Percentiles rank a stretch among this genome's conserved stretches.
Evolutionary conservation across 2,329 filamentous ascomycete species (phyloP).

Genomic region (Paracamarosporium sp.): DNA sequence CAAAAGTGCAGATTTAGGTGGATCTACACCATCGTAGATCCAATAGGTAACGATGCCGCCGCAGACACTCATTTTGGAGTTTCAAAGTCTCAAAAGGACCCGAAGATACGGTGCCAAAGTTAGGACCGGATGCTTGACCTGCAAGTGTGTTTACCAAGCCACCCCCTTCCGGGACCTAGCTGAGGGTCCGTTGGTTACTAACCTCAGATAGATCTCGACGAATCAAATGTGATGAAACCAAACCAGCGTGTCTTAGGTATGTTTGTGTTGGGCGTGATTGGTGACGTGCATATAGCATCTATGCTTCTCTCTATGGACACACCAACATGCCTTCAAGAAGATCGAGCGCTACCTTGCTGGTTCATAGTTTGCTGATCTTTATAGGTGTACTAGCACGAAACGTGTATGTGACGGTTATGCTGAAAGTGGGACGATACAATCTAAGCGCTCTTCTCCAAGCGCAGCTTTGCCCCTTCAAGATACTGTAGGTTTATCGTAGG

Average conservation of each 20-base stretch:
- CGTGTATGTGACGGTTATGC: constrained; percentile 37
- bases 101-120: constrained; percentile 19
- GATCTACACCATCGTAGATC: background rate
- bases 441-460: constrained; percentile 2
- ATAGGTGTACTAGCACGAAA: constrained; percentile 34
- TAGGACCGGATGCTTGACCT: constrained; percentile 21
- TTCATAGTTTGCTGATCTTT: constrained; percentile 10
- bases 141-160: constrained; percentile 12
- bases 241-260: constrained; percentile 5
- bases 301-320: background rate
- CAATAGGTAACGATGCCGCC: constrained; percentile 1
- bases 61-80: constrained; percentile 2
- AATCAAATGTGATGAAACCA: constrained; percentile 6
- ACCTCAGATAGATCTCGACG: constrained; percentile 3
- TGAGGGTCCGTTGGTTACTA: background rate
- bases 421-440: constrained; percentile 11
- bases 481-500: constrained; percentile 10
- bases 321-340: background rate
- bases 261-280: background rate
- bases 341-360: constrained; percentile 1
- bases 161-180: background rate
- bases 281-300: background rate
- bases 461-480: constrained; percentile 9
- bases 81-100: constrained; percentile 13
- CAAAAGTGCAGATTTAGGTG: background rate